Evolutionary conservation across 257 asterid genomes (phyloP), one percentile per base, ranked within the genome.

Genomic region (Echites panduratus): DNA sequence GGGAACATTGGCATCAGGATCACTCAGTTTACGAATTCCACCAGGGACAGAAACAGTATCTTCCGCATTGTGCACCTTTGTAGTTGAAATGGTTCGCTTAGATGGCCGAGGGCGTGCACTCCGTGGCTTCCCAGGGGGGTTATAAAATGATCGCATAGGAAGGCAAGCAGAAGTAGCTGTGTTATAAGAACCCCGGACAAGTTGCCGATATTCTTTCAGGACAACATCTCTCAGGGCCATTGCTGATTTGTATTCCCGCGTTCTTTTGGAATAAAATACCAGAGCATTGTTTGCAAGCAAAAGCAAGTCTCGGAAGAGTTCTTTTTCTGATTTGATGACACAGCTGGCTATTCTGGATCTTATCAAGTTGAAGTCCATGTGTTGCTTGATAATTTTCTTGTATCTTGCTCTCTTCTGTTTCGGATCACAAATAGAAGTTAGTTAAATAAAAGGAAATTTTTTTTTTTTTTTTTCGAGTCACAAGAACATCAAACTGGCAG

Each of bases 331-430:
- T 71, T 64, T 81, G 75, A 91, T 84, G 58, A 87, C 83, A 29
- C 76, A 35, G 29, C 77, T 79, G 27, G 73, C 47, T 68, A 91
- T 77, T 86, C 84, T 91, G 68, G 97, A 82, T 79, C 86, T 86
- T 82, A 89, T 89, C 16, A 85, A 82, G 66, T 90, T 88, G 4
- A 91, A 83, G 72, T 94, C 99, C 83, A 87, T 29, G 72, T 91
- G 99, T 69, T 82, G 87, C 86, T 70, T 82, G 84, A 91, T 85
- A 4, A 88, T 79, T 75, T 84, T 88, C 80, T 90, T 84, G 82
- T 94, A 94, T 74, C 98, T 85, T 16, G 97, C 96, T 64, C 98
- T 87, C 84, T 89, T 89, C 96, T 91, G 87, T 63, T 49, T 59
- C 73, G 43, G 62, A 73, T 20, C 72, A 79, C 29, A 40, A 32